A percentile compares a stretch with the other conserved stretches of the same genome.
Evolutionary conservation across 495 filamentous ascomycete genomes (phyloP).

Genomic region (Lasiosphaeria miniovina): DNA sequence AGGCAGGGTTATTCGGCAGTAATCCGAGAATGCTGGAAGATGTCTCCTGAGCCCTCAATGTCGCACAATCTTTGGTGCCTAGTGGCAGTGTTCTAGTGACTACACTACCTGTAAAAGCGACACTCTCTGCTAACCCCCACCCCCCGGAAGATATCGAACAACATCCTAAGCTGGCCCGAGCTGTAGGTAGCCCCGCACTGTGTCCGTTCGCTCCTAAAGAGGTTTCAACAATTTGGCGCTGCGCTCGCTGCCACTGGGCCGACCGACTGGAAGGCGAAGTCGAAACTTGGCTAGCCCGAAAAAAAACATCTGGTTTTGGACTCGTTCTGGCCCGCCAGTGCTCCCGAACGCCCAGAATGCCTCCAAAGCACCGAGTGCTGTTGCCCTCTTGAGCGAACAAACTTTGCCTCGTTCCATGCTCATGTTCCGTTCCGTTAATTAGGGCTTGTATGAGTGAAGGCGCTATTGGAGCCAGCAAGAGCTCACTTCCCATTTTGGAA

Average conservation of each 20-base stretch:
- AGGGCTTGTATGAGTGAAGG: background rate
- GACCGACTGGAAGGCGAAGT: background rate
- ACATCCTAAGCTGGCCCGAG: background rate
- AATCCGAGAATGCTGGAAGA: too few relatives aligned
- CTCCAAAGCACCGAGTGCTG: background rate
- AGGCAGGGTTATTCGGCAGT: too few relatives aligned
- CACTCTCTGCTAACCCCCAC: too few relatives aligned
- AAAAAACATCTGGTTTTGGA: background rate
- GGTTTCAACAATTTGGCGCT: slow-evolving; percentile 3
- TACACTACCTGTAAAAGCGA: too few relatives aligned
- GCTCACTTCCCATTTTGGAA: background rate
- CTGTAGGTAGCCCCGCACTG: slow-evolving; percentile 5
- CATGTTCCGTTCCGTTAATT: background rate
- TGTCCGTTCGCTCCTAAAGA: slow-evolving; percentile 5
- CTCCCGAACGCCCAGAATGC: background rate
- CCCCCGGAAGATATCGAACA: too few relatives aligned
- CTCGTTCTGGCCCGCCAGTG: background rate
- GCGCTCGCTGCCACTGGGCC: background rate
- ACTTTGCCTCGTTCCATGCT: background rate
- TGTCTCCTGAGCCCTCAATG: too few relatives aligned
- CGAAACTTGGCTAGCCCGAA: slow-evolving; percentile 1
- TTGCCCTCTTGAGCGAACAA: background rate
- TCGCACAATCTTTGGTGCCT: too few relatives aligned
- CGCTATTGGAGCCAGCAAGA: slow-evolving; percentile 13
- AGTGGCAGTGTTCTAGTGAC: too few relatives aligned